Evolutionary conservation across 2,329 filamentous ascomycete genomes (phyloP), one percentile per base, ranked within the genome.

Genomic region (Alternaria longipes): DNA sequence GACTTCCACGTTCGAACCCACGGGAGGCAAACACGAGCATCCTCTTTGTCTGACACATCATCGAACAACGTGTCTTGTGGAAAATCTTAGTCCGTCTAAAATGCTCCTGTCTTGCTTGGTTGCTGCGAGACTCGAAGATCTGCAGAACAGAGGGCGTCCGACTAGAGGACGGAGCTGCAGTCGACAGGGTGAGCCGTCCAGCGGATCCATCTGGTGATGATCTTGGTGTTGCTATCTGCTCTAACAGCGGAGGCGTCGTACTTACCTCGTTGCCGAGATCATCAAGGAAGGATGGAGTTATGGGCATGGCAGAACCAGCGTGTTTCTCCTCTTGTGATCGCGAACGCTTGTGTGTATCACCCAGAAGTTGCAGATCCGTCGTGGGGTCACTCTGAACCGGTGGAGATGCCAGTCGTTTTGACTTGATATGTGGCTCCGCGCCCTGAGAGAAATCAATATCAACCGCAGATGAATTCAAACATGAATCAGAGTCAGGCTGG

Each of bases 11-110:
- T 16, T 57, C 52, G 20, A 58, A 63, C 7, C 71, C 68, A 7
- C 69, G 70, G 9, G 66, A 62, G 11, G 64, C 52, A 5, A 56
- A 46, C 12, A 69, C 36, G 20, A 46, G 51, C 54, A 68, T 64
- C 1, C 7, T 61, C 1, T 24, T 8, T 0, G 55, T 59, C 34
- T 56, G 26, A 16, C 40, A 20, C 9, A 38, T 20, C 54, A 70
- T 60, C 2, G 46, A 20, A 8, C 44, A 12, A 5, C 61, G 54
- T 12, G 71, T 73, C 30, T 62, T 55, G 5, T 12, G 30, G 49
- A 53, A 67, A 12, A 58, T 55, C 14, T 38, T 52, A 4, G 49
- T 26, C 24, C 45, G 54, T 34, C 54, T 49, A 11, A 34, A 46
- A 20, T 62, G 62, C 14, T 53, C 8, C 5, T 18, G 45, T 32